These are phyloP conservation scores for Chamaecrista fasciculata DNA, from an alignment of 306 rosid genomes.

Conservation along the genomic window DNA sequence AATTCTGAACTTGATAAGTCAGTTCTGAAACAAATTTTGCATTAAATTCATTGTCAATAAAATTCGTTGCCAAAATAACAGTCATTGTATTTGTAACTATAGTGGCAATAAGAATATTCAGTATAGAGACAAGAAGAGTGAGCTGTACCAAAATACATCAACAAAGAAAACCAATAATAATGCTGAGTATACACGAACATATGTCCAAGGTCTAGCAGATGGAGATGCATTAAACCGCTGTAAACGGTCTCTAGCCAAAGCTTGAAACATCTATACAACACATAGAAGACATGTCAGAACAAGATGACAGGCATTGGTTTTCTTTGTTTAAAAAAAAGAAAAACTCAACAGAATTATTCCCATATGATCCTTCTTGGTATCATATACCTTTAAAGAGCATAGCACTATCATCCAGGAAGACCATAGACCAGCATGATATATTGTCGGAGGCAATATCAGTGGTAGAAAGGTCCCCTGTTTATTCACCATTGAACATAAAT, in stretches of 20 bases:
- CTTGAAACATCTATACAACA: slow-evolving; percentile 90
- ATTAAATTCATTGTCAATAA: not conserved
- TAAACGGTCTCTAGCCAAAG: slow-evolving; percentile 94
- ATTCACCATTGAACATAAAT: slow-evolving; percentile 21
- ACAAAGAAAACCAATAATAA: slow-evolving; percentile 70
- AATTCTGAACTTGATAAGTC: not conserved
- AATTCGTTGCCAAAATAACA: not conserved
- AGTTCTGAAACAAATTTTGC: too few relatives aligned
- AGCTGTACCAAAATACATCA: slow-evolving; percentile 75
- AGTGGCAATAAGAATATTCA: not conserved
- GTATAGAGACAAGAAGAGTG: slow-evolving; percentile 8
- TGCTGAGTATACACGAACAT: slow-evolving; percentile 89
- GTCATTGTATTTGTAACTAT: not conserved
- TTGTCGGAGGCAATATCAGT: slow-evolving; percentile 77
- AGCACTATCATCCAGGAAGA: slow-evolving; percentile 85
- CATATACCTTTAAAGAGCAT: slow-evolving; percentile 82
- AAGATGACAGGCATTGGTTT: slow-evolving; percentile 15
- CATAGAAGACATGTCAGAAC: slow-evolving; percentile 19
- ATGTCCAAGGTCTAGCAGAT: slow-evolving; percentile 86
- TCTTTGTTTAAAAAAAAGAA: slow-evolving; percentile 16
- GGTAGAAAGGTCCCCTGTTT: slow-evolving; percentile 90
- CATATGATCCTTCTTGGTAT: slow-evolving; percentile 3
- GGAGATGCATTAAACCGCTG: slow-evolving; percentile 96
- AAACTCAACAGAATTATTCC: slow-evolving; percentile 15
- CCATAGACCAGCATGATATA: slow-evolving; percentile 88